phyloP scores from a whole-genome alignment of 2,329 filamentous ascomycete species.

The Didymella keratinophila region DNA sequence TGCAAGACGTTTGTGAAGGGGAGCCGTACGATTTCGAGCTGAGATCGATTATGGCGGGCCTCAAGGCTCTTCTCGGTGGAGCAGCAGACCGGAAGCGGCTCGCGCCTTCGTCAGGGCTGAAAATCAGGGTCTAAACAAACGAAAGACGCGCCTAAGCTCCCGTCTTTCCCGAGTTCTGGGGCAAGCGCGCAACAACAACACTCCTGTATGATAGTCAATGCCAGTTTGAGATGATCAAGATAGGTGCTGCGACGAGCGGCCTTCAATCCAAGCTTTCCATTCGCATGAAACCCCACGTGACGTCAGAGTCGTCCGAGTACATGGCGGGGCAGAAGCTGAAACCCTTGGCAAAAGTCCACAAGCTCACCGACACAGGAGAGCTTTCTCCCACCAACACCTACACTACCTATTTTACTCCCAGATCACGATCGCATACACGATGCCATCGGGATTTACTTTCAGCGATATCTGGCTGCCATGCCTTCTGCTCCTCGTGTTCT shows the following conservation, averaged over 20 bases:
- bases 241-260: background rate
- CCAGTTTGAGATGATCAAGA: background rate
- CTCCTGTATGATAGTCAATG: background rate
- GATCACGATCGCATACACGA: slow-evolving; percentile 18
- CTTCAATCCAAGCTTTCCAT: background rate
- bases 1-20: no score
- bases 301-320: slow-evolving; percentile 2
- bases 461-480: slow-evolving; percentile 51
- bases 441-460: slow-evolving; percentile 40
- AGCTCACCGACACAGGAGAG: slow-evolving; percentile 14
- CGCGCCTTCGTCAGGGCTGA: background rate
- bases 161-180: background rate
- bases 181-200: background rate
- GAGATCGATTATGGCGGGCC: background rate
- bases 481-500: slow-evolving; percentile 65
- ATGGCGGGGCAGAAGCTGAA: slow-evolving; percentile 5
- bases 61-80: background rate
- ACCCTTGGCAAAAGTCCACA: slow-evolving; percentile 15
- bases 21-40: no score
- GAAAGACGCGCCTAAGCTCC: slow-evolving; percentile 4
- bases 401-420: slow-evolving; percentile 4
- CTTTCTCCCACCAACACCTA: slow-evolving; percentile 16
- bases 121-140: slow-evolving; percentile 13
- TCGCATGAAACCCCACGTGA: slow-evolving; percentile 19
- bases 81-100: no score